Conservation (phyloP, 257 asterid genomes). For the Solanum chiquidenum region DNA sequence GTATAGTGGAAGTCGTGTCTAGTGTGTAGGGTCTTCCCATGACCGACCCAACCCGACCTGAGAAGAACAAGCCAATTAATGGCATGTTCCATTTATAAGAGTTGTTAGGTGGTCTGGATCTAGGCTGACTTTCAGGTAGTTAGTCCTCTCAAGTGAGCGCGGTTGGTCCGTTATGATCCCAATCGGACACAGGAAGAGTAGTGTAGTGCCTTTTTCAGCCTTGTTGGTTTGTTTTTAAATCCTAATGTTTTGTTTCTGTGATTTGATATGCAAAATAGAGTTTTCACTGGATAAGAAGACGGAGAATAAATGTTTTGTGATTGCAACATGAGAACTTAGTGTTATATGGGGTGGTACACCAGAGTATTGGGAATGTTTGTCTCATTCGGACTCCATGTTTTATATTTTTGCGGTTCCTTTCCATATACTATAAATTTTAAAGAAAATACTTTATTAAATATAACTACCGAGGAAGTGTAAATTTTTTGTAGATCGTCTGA, state of each 20-base stretch:
- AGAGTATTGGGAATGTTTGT: constrained; percentile 10
- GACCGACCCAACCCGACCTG: background rate
- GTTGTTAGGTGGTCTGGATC: background rate
- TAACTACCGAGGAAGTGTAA: too few species aligned
- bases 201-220: too few species aligned
- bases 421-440: background rate
- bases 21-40: too few species aligned
- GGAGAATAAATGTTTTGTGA: background rate
- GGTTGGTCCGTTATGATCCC: background rate
- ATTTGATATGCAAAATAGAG: background rate
- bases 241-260: background rate
- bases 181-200: too few species aligned
- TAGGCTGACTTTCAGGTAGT: background rate
- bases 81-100: too few species aligned
- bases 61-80: too few species aligned
- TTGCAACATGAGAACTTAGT: background rate
- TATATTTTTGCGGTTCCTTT: background rate
- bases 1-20: too few species aligned
- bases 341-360: background rate
- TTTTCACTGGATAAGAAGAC: background rate
- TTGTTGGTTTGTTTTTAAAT: background rate
- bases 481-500: too few species aligned
- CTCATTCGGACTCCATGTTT: constrained; percentile 24
- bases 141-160: background rate
- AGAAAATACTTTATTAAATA: too few species aligned